Evolutionary conservation across 352 stramenopile genomes (phyloP), one percentile per base, ranked within the genome.

Genomic region (Phytophthora multivora): DNA sequence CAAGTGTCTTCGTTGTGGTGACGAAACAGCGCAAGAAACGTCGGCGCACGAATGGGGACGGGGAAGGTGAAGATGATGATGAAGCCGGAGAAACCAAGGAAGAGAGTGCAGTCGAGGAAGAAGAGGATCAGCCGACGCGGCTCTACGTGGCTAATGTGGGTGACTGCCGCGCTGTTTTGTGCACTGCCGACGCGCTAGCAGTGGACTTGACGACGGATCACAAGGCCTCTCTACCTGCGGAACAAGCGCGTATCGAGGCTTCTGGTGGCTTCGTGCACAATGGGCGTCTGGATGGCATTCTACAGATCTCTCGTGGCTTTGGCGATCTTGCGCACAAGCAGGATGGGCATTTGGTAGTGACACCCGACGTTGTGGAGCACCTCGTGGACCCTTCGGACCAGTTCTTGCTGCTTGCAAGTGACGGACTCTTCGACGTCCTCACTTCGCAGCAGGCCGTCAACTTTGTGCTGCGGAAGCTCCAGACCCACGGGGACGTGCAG

Each of bases 371-470:
- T 21, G 69, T 85, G 33, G 83, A 89, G 64, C 85, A 86, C 41
- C 31, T 73, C 2, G 73, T 96, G 41, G 49, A 69, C 0, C 43
- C 68, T 0, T 80, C 84, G 13, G 91, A 97, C 55, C 89, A 97
- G 62, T 97, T 98, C 55, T 31, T 98, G 55, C 77, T 98, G 52
- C 76, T 97, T 6, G 89, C 89, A n/a, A 96, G 90, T 53, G 91
- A 98, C 55, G 91, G 91, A 5, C 76, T 98, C 21, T 98, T 96
- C 63, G 91, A 98, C 55, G 89, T 97, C 23, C 66, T 98, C 15
- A 89, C 89, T 19, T 96, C 87, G 47, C 89, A 98, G 51, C 86
- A 96, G 55, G 83, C 86, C 18, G 85, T 98, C 5, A 97, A 98
- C 60, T 97, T 97, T 49, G 86, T 97, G 42, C 65, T 89, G 19